Conservation (phyloP, 352 stramenopile genomes). For the Phytophthora kernoviae region DNA sequence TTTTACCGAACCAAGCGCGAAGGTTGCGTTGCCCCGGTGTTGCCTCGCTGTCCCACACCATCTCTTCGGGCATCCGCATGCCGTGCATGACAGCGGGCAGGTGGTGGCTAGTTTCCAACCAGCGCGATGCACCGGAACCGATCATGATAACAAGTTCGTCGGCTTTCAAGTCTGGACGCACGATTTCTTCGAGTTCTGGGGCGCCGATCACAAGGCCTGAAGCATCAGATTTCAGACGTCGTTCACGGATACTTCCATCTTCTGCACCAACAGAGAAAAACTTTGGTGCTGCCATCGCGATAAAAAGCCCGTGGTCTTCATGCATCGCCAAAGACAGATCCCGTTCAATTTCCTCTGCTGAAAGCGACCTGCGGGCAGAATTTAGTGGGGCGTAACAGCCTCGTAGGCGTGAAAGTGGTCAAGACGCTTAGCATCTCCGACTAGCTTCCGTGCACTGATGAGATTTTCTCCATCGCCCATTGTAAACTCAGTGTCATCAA, state of each 20-base stretch:
- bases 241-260: constrained; percentile 21
- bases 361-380: constrained; percentile 5
- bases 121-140: constrained; percentile 45
- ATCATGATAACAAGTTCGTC: constrained; percentile 70
- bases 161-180: constrained; percentile 53
- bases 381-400: constrained; percentile 11
- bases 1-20: constrained; percentile 67
- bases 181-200: constrained; percentile 23
- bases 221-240: constrained; percentile 29
- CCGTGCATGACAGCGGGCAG: constrained; percentile 61
- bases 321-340: constrained; percentile 60
- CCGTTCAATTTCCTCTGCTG: constrained; percentile 5
- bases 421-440: constrained; percentile 50
- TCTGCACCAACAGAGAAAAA: constrained; percentile 46
- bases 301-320: constrained; percentile 64
- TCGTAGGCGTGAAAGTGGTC: constrained; percentile 78
- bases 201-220: constrained; percentile 54
- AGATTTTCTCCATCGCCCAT: constrained; percentile 36
- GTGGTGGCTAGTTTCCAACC: constrained; percentile 46
- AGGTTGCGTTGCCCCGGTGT: constrained; percentile 29
- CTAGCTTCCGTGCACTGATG: constrained; percentile 42
- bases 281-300: constrained; percentile 49
- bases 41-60: constrained; percentile 8
- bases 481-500: constrained; percentile 47
- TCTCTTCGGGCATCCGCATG: constrained; percentile 57